Percentiles rank a stretch among this genome's conserved stretches.
These are phyloP conservation scores for Vitis amurensis DNA, from an alignment of 164 flowering plant species.

Conservation along the genomic window DNA sequence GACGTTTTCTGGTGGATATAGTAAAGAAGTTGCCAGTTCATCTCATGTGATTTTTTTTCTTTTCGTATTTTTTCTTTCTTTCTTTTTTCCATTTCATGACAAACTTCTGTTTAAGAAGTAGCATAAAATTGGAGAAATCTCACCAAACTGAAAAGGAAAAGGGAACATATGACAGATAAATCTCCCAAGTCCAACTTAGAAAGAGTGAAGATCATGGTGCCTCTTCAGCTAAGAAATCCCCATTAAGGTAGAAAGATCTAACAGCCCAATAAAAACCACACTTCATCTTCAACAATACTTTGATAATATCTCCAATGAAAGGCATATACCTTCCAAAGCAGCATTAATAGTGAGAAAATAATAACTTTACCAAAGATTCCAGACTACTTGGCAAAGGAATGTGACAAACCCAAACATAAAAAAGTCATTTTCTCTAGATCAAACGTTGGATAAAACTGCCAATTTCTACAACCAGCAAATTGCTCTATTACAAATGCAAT, in stretches of 20 bases:
- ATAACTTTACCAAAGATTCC: background rate
- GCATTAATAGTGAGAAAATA: background rate
- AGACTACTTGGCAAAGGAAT: background rate
- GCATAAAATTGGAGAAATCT: too few relatives aligned
- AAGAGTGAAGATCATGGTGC: background rate
- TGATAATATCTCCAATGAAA: background rate
- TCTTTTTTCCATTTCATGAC: too few relatives aligned
- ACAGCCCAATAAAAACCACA: background rate
- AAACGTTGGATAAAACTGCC: background rate
- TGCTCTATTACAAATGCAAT: too few relatives aligned
- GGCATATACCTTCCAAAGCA: background rate
- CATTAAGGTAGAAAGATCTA: background rate
- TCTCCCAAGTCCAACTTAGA: background rate
- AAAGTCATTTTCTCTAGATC: background rate
- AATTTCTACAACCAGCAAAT: too few relatives aligned
- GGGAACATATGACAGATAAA: too few relatives aligned
- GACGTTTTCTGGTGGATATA: too few relatives aligned
- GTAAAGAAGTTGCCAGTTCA: too few relatives aligned
- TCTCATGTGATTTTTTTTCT: too few relatives aligned
- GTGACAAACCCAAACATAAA: background rate
- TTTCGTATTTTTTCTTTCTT: too few relatives aligned
- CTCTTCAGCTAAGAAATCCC: background rate
- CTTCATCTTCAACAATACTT: background rate
- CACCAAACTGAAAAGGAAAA: too few relatives aligned
- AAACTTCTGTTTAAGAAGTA: too few relatives aligned